Percentiles rank a stretch among this genome's conserved stretches.
These are phyloP conservation scores for Colletotrichum camelliae DNA, from an alignment of 2,329 filamentous ascomycete genomes.

Conservation along the genomic window DNA sequence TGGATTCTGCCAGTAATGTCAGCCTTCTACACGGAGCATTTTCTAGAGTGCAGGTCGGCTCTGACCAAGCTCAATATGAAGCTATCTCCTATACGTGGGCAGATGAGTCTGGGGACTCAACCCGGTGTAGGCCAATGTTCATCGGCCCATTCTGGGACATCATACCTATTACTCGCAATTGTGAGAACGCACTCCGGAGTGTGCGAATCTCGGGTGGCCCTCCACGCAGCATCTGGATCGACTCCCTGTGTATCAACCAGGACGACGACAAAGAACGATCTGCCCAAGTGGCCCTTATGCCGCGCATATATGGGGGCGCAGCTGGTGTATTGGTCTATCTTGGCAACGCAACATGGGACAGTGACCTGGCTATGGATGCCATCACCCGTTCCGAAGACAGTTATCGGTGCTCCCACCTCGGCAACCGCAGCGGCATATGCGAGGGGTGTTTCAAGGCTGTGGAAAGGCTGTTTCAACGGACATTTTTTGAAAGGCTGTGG, in stretches of 20 bases:
- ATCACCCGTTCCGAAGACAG: neutral
- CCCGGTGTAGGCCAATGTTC: neutral
- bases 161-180: neutral
- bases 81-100: neutral
- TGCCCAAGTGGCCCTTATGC: neutral
- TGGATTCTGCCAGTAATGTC: neutral
- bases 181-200: neutral
- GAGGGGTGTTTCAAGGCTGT: neutral
- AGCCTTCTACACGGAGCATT: neutral
- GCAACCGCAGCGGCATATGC: neutral
- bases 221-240: neutral
- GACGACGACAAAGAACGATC: neutral
- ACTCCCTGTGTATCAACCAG: neutral
- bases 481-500: neutral
- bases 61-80: neutral
- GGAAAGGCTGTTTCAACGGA: neutral
- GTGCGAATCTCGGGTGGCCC: neutral
- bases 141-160: neutral
- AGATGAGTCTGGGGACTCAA: neutral
- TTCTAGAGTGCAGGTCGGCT: neutral
- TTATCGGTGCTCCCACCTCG: neutral
- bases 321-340: neutral
- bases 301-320: neutral
- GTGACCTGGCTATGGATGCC: neutral
- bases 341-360: neutral